Conservation (phyloP, 2,329 filamentous ascomycete species). For the Fusarium metavorans region DNA sequence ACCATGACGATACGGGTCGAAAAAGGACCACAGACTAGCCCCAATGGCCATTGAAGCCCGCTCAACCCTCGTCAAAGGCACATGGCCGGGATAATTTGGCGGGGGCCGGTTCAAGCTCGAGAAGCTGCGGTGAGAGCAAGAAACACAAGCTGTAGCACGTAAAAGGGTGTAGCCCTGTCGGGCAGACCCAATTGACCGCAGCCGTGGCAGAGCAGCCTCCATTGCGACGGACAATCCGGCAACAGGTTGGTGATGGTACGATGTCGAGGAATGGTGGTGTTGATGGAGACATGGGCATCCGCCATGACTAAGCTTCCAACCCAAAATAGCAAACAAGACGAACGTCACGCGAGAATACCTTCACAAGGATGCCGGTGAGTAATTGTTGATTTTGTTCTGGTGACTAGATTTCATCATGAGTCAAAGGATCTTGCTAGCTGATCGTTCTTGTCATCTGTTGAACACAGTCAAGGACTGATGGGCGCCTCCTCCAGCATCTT, state of each 20-base stretch:
- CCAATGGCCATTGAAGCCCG: conserved; percentile 77
- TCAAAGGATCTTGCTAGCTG: background rate
- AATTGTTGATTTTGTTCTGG: background rate
- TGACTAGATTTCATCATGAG: background rate
- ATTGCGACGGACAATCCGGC: conserved; percentile 28
- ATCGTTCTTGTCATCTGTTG: too few species aligned
- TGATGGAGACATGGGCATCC: background rate
- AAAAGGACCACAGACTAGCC: conserved; percentile 71
- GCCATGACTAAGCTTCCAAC: conserved; percentile 2
- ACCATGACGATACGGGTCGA: conserved; percentile 86
- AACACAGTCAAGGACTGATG: background rate
- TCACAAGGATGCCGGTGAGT: background rate
- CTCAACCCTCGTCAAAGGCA: conserved; percentile 85
- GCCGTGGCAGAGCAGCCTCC: conserved; percentile 40
- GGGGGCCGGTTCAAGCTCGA: conserved; percentile 86
- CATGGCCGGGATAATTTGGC: conserved; percentile 91
- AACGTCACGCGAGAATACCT: background rate
- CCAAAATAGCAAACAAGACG: background rate
- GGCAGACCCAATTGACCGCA: conserved; percentile 32
- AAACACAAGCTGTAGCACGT: conserved; percentile 37
- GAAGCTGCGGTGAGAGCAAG: conserved; percentile 61
- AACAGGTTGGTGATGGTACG: conserved; percentile 27
- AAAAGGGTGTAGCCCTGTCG: conserved; percentile 22
- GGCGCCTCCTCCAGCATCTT: background rate
- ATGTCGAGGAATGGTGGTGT: conserved; percentile 5